These are phyloP conservation scores for Saussurea involucrata DNA, from an alignment of 129 eudicot species.

Conservation along the genomic window DNA sequence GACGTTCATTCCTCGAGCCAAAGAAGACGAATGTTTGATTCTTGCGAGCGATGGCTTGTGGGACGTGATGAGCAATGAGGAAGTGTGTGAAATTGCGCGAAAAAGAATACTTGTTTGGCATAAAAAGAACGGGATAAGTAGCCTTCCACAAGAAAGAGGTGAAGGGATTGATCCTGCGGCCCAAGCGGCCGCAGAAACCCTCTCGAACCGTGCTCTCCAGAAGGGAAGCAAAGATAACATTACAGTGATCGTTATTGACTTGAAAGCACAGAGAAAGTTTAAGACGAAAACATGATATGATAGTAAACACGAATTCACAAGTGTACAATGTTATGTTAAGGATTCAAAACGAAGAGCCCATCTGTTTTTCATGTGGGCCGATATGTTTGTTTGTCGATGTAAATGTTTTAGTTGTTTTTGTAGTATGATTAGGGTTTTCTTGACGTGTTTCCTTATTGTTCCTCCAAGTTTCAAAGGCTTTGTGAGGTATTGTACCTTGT, in stretches of 20 bases:
- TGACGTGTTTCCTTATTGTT: slow-evolving; percentile 28
- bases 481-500: slow-evolving; percentile 32
- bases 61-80: slow-evolving; percentile 88
- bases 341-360: slow-evolving; percentile 26
- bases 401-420: slow-evolving; percentile 39
- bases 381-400: slow-evolving; percentile 26
- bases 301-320: slow-evolving; percentile 19
- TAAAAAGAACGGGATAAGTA: slow-evolving; percentile 53
- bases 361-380: slow-evolving; percentile 42
- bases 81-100: slow-evolving; percentile 71
- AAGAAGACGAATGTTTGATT: slow-evolving; percentile 72
- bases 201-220: slow-evolving; percentile 71
- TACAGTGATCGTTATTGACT: slow-evolving; percentile 68
- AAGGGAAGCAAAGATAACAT: slow-evolving; percentile 90
- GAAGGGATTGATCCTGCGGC: slow-evolving; percentile 75
- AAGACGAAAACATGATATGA: slow-evolving; percentile 46
- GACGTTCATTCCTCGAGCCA: slow-evolving; percentile 63
- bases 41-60: slow-evolving; percentile 88
- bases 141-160: slow-evolving; percentile 49
- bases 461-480: slow-evolving; percentile 44
- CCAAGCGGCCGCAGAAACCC: slow-evolving; percentile 77
- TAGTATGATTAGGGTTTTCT: slow-evolving; percentile 32
- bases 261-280: slow-evolving; percentile 72
- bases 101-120: slow-evolving; percentile 78
- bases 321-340: slow-evolving; percentile 27